Conservation (phyloP, 2,329 filamentous ascomycete species). For the Curvularia spicifera region DNA sequence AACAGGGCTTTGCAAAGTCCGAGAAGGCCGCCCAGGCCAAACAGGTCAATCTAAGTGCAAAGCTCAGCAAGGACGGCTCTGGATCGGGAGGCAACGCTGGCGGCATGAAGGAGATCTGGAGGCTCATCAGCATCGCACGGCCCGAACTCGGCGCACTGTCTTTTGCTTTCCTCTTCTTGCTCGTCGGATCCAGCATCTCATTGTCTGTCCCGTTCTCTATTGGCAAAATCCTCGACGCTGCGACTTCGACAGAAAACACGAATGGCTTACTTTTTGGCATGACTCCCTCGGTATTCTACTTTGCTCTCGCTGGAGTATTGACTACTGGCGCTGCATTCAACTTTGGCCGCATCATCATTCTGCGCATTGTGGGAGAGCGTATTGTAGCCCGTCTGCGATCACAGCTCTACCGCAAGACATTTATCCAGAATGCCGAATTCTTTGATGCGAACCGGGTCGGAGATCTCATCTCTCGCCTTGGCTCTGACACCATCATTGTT, state of each 20-base stretch:
- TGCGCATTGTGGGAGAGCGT: slow-evolving; percentile 92
- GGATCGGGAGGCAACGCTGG: slow-evolving; percentile 56
- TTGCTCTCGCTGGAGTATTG: slow-evolving; percentile 74
- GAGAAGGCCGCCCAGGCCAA: slow-evolving; percentile 87
- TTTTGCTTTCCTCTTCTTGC: slow-evolving; percentile 82
- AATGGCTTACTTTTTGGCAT: slow-evolving; percentile 80
- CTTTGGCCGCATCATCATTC: slow-evolving; percentile 89
- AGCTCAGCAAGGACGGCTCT: slow-evolving; percentile 79
- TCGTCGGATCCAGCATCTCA: slow-evolving; percentile 89
- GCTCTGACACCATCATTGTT: slow-evolving; percentile 96
- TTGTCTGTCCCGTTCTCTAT: slow-evolving; percentile 98
- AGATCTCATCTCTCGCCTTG: slow-evolving; percentile 92
- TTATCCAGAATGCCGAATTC: slow-evolving; percentile 97
- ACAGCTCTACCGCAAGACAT: slow-evolving; percentile 87
- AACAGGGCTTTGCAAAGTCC: slow-evolving; percentile 71
- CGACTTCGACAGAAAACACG: slow-evolving; percentile 72
- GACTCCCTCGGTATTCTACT: slow-evolving; percentile 85
- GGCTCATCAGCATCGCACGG: slow-evolving; percentile 85
- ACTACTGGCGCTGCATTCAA: slow-evolving; percentile 87
- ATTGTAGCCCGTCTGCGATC: slow-evolving; percentile 90
- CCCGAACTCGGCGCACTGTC: slow-evolving; percentile 81
- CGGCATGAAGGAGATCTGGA: slow-evolving; percentile 76
- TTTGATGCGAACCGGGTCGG: slow-evolving; percentile 98
- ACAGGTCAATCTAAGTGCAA: slow-evolving; percentile 86
- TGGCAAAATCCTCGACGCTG: slow-evolving; percentile 91